Conservation (phyloP, 2,329 filamentous ascomycete genomes). For the Colletotrichum karsti region DNA sequence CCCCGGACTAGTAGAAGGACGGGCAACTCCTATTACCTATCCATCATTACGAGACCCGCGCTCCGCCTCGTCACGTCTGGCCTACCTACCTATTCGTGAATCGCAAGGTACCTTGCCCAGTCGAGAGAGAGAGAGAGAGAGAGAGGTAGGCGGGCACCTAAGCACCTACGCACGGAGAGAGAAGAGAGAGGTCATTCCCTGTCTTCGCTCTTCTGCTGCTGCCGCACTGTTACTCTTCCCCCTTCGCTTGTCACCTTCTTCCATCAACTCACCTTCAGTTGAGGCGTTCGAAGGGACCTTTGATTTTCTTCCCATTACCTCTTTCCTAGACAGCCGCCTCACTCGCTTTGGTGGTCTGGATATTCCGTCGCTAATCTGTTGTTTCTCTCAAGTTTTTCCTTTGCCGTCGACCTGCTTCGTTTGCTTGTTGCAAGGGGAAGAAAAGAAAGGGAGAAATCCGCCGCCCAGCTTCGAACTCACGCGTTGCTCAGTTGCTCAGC, state of each 20-base stretch:
- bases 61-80: not conserved
- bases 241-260: conserved; percentile 29
- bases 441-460: conserved; percentile 13
- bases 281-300: conserved; percentile 19
- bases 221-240: not conserved
- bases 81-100: not conserved
- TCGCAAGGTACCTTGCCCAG: not conserved
- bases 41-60: conserved; percentile 26
- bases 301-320: conserved; percentile 33
- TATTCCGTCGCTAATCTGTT: conserved; percentile 45
- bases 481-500: conserved; percentile 30
- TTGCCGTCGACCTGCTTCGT: not conserved
- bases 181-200: conserved; percentile 12
- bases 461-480: conserved; percentile 12
- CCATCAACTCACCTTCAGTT: conserved; percentile 7
- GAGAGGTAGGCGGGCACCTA: too few relatives aligned
- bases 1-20: not conserved
- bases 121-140: too few relatives aligned
- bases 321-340: conserved; percentile 51
- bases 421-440: not conserved
- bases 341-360: conserved; percentile 66
- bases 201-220: not conserved
- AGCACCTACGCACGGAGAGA: not conserved
- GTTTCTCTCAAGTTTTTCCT: conserved; percentile 32
- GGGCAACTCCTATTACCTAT: conserved; percentile 1